Evolutionary conservation across 805 yeast species (phyloP).

Genomic region (Blastobotrys parvus): DNA sequence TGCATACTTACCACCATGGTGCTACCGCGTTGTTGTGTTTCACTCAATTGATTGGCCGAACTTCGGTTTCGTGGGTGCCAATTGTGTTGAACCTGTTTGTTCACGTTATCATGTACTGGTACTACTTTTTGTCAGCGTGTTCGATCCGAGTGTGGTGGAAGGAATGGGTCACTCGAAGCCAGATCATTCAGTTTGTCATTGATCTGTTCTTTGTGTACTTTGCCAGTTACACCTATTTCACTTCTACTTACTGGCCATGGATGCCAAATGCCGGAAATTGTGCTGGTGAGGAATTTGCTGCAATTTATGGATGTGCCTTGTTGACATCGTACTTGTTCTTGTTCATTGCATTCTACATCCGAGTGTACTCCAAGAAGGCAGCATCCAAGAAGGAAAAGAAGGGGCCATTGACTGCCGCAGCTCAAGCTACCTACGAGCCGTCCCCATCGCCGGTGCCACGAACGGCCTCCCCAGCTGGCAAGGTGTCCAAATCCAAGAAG

Average conservation of each 20-base stretch:
- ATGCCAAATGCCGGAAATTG: constrained; percentile 81
- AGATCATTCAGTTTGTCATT: constrained; percentile 84
- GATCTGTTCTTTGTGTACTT: constrained; percentile 88
- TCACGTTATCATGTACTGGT: constrained; percentile 96
- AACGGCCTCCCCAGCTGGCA: neutral
- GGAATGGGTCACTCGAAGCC: constrained; percentile 96
- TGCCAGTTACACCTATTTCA: constrained; percentile 88
- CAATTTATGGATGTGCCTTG: constrained; percentile 81
- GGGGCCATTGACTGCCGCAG: neutral
- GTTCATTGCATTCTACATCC: constrained; percentile 88
- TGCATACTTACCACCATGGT: constrained; percentile 97
- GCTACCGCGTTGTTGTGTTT: constrained; percentile 93
- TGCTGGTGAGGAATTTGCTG: constrained; percentile 89
- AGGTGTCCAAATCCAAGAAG: neutral
- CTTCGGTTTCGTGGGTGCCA: constrained; percentile 93
- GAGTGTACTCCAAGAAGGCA: constrained; percentile 55
- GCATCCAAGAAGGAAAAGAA: neutral
- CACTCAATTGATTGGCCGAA: constrained; percentile 83
- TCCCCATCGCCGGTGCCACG: neutral
- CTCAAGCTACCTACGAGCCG: neutral
- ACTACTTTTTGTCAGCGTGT: constrained; percentile 86
- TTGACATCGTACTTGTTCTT: constrained; percentile 81
- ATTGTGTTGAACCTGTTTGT: constrained; percentile 82
- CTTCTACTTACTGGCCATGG: constrained; percentile 52
- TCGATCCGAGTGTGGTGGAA: constrained; percentile 99